Conservation (phyloP, 1,284 basidiomycete species). For the Microbotryomycetes sp. region DNA sequence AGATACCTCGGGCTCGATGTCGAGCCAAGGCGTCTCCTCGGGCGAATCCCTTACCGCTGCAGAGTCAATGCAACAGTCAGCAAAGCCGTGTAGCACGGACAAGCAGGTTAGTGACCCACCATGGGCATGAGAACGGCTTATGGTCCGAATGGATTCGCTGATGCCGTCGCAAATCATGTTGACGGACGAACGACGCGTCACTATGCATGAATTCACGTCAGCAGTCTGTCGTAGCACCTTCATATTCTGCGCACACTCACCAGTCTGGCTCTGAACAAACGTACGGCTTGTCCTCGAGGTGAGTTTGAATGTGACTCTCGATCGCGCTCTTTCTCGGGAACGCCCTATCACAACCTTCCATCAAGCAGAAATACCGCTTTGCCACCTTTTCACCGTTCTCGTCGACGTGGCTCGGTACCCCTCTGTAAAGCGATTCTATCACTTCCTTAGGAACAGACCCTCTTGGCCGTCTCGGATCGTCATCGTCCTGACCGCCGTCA, state of each 20-base stretch:
- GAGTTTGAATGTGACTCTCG: constrained; percentile 47
- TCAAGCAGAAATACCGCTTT: constrained; percentile 42
- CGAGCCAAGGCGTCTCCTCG: constrained; percentile 45
- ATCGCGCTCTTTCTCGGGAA: constrained; percentile 47
- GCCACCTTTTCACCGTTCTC: constrained; percentile 20
- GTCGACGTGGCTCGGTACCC: constrained; percentile 14
- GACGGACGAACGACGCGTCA: constrained; percentile 43
- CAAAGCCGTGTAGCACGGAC: background rate
- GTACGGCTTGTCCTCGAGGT: constrained; percentile 48
- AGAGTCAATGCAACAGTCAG: background rate
- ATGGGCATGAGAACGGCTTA: constrained; percentile 45
- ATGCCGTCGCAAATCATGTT: constrained; percentile 46
- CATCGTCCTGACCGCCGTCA: background rate
- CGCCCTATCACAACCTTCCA: constrained; percentile 42
- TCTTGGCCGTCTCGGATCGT: constrained; percentile 7
- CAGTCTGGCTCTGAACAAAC: constrained; percentile 42
- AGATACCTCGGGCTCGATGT: constrained; percentile 46
- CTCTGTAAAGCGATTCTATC: constrained; percentile 30
- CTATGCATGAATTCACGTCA: constrained; percentile 6
- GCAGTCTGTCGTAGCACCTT: too few relatives aligned
- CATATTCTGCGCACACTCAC: too few relatives aligned
- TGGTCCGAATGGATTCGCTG: constrained; percentile 44
- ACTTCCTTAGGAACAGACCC: constrained; percentile 25
- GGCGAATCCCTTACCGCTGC: constrained; percentile 46
- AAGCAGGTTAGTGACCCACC: constrained; percentile 38